These are phyloP conservation scores for Aspergillus sp. DNA, from an alignment of 2,329 filamentous ascomycete genomes.

Conservation along the genomic window DNA sequence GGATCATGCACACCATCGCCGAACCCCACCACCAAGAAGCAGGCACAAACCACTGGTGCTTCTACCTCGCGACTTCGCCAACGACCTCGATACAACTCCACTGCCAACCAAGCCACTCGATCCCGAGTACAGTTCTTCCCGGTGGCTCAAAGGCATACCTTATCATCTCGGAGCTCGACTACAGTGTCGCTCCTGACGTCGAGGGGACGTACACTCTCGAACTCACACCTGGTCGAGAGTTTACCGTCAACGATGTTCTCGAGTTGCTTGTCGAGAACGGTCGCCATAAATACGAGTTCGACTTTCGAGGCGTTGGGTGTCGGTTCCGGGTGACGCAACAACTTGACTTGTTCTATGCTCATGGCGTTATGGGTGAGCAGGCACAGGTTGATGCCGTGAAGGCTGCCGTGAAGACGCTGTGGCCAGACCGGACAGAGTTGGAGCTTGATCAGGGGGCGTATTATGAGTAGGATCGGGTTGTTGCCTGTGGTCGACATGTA, in stretches of 20 bases:
- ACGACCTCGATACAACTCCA: constrained; percentile 32
- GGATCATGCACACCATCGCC: constrained; percentile 14
- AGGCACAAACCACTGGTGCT: constrained; percentile 27
- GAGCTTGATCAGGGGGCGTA: constrained; percentile 25
- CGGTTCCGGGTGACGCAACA: constrained; percentile 24
- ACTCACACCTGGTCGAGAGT: constrained; percentile 12
- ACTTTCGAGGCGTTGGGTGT: constrained; percentile 25
- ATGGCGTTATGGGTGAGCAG: constrained; percentile 6
- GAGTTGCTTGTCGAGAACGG: constrained; percentile 21
- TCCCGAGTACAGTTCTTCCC: constrained; percentile 22
- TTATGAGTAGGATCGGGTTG: constrained; percentile 7
- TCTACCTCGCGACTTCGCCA: constrained; percentile 26
- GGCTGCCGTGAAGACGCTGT: constrained; percentile 21
- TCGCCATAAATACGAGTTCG: constrained; percentile 31
- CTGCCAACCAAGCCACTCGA: constrained; percentile 25
- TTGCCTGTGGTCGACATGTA: too few relatives aligned
- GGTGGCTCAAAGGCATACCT: constrained; percentile 29
- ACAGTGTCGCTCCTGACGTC: constrained; percentile 1
- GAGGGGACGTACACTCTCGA: constrained; percentile 17
- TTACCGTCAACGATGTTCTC: not conserved
- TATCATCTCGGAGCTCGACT: constrained; percentile 22
- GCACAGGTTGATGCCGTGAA: constrained; percentile 21
- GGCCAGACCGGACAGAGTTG: constrained; percentile 24
- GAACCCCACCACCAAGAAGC: constrained; percentile 18
- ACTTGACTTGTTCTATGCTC: constrained; percentile 22